Conservation (phyloP, 2,329 filamentous ascomycete species). For the Penicillium sp. region DNA sequence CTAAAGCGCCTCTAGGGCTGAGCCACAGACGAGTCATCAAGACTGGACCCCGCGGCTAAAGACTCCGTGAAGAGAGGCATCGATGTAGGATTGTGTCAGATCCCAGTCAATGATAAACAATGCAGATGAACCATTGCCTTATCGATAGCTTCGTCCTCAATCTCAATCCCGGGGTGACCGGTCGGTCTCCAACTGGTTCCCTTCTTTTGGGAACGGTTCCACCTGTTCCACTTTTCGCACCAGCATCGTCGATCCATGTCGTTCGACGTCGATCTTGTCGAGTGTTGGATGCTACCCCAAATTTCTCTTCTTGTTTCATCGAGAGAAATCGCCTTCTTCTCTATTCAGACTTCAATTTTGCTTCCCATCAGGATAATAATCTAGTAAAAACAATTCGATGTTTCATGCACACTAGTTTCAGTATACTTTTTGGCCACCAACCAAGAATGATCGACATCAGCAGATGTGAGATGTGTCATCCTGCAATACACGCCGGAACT, state of each 20-base stretch:
- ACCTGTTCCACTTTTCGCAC: constrained; percentile 3
- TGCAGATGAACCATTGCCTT: neutral
- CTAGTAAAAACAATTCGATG: constrained; percentile 1
- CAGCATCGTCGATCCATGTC: constrained; percentile 15
- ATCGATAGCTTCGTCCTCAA: neutral
- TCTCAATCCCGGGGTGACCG: neutral
- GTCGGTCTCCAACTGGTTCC: neutral
- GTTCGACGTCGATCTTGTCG: constrained; percentile 13
- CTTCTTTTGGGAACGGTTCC: neutral
- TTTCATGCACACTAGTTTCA: constrained; percentile 12
- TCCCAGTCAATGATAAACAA: constrained; percentile 5
- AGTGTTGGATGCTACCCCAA: constrained; percentile 13
- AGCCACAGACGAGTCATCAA: neutral
- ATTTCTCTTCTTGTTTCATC: neutral
- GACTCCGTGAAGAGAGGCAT: neutral
- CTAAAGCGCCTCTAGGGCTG: constrained; percentile 6
- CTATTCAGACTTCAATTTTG: neutral
- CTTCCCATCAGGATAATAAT: neutral
- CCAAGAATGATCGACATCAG: constrained; percentile 5
- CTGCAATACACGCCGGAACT: constrained; percentile 6
- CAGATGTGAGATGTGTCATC: constrained; percentile 7
- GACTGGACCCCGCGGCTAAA: neutral
- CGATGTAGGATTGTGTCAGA: neutral
- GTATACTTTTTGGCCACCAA: constrained; percentile 1
- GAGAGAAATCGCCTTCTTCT: neutral